A percentile compares a stretch with the other conserved stretches of the same genome.
Conservation (phyloP, 768 basidiomycete genomes). For the Mrakia frigida region DNA sequence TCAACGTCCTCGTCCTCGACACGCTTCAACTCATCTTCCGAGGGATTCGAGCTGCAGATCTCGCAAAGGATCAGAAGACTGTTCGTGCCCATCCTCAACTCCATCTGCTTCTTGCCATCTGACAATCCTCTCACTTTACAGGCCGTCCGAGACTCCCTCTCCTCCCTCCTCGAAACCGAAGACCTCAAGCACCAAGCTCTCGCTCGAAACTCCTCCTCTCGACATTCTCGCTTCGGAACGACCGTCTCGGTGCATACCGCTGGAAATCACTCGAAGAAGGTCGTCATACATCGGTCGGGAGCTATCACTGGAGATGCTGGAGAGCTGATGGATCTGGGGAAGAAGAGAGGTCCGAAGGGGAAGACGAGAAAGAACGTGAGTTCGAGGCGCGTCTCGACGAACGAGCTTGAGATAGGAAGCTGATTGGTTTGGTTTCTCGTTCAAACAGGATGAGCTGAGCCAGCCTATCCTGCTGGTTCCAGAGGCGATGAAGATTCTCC, state of each 20-base stretch:
- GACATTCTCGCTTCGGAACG: constrained; percentile 95
- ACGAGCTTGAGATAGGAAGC: not conserved
- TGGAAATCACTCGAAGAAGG: constrained; percentile 40
- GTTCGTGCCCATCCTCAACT: constrained; percentile 29
- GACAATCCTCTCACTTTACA: constrained; percentile 40
- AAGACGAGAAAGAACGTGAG: constrained; percentile 50
- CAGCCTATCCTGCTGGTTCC: constrained; percentile 43
- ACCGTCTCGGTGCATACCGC: constrained; percentile 71
- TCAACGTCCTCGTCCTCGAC: constrained; percentile 87
- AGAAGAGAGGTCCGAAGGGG: constrained; percentile 48
- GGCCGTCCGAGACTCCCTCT: constrained; percentile 59
- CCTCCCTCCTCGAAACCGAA: constrained; percentile 72
- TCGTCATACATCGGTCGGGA: constrained; percentile 76
- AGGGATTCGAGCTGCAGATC: constrained; percentile 60
- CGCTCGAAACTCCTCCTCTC: constrained; percentile 58
- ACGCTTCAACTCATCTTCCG: constrained; percentile 87
- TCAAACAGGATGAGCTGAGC: constrained; percentile 58
- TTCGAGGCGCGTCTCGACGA: not conserved
- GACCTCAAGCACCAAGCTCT: constrained; percentile 58
- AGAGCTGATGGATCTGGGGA: constrained; percentile 64
- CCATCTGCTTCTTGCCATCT: constrained; percentile 14
- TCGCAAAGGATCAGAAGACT: constrained; percentile 43
- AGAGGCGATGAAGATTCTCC: constrained; percentile 50
- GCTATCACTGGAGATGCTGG: constrained; percentile 67
- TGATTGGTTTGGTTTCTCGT: not conserved